Evolutionary conservation across 768 basidiomycete species (phyloP).

Genomic region (Termitomyces eurrhizus): DNA sequence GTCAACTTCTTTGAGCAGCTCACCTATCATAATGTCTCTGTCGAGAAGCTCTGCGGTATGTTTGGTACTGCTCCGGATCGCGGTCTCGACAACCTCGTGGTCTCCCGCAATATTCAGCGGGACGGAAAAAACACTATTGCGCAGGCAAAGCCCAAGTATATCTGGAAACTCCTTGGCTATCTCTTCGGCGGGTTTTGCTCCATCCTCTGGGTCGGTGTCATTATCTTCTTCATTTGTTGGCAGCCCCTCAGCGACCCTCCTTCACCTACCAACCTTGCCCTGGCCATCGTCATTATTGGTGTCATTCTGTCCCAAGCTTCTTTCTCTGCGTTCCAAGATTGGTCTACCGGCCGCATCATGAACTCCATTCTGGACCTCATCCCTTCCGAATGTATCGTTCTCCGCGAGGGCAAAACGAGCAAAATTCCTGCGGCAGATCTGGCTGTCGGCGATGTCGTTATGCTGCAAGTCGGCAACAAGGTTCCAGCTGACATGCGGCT

Average conservation of each 20-base stretch:
- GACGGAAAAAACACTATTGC: slow-evolving; percentile 17
- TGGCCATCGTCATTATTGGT: neutral
- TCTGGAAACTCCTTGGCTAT: slow-evolving; percentile 15
- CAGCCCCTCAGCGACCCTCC: neutral
- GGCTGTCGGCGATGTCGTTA: slow-evolving; percentile 15
- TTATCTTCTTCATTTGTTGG: neutral
- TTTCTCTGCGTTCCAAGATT: slow-evolving; percentile 4
- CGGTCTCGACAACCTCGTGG: slow-evolving; percentile 13
- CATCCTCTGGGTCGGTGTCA: slow-evolving; percentile 13
- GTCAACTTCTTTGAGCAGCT: slow-evolving; percentile 16
- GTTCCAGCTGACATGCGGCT: slow-evolving; percentile 45
- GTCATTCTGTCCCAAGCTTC: neutral
- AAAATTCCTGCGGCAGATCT: slow-evolving; percentile 15
- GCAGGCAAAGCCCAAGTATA: slow-evolving; percentile 14
- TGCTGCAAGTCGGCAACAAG: slow-evolving; percentile 16
- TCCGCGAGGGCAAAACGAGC: slow-evolving; percentile 13
- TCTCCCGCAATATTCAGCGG: slow-evolving; percentile 13
- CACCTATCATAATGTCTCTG: slow-evolving; percentile 11
- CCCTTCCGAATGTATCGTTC: slow-evolving; percentile 16
- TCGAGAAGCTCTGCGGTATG: slow-evolving; percentile 12
- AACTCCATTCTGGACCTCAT: slow-evolving; percentile 18
- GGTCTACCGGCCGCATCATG: slow-evolving; percentile 19
- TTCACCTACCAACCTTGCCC: neutral
- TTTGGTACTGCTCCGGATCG: slow-evolving; percentile 11
- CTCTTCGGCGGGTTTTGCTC: slow-evolving; percentile 19